phyloP scores from a whole-genome alignment of 768 basidiomycete species.

The Sarcomyxa edulis region DNA sequence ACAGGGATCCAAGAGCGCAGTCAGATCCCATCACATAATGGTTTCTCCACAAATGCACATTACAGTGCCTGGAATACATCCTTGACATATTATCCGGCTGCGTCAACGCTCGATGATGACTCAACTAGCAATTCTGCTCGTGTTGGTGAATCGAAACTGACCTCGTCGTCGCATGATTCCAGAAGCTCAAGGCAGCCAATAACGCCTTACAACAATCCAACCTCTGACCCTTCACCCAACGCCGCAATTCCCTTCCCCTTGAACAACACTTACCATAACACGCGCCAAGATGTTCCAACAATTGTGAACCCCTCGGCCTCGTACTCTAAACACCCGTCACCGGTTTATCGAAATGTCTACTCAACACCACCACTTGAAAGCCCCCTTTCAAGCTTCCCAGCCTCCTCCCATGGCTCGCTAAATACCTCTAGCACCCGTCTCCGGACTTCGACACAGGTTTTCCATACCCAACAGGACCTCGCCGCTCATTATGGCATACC shows the following conservation, averaged over 20 bases:
- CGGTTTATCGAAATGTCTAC: slow-evolving; percentile 36
- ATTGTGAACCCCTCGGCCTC: slow-evolving; percentile 46
- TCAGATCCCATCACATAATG: too few species aligned
- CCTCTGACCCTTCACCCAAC: slow-evolving; percentile 22
- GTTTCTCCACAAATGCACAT: too few species aligned
- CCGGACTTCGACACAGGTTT: slow-evolving; percentile 63
- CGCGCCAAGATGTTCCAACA: slow-evolving; percentile 41
- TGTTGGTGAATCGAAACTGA: slow-evolving; percentile 45
- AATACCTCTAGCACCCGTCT: slow-evolving; percentile 51
- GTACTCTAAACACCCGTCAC: slow-evolving; percentile 24
- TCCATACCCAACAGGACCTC: slow-evolving; percentile 59
- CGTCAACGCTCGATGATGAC: too few species aligned
- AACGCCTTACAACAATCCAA: slow-evolving; percentile 32
- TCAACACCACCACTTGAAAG: slow-evolving; percentile 43
- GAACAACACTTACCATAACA: slow-evolving; percentile 23
- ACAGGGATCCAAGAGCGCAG: too few species aligned
- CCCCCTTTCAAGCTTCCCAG: slow-evolving; percentile 46
- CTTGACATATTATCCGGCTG: too few species aligned
- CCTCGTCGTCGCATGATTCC: slow-evolving; percentile 37
- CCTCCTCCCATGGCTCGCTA: slow-evolving; percentile 54
- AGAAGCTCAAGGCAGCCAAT: slow-evolving; percentile 50
- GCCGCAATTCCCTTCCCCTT: slow-evolving; percentile 49
- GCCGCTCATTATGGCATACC: slow-evolving; percentile 80
- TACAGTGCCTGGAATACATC: too few species aligned
- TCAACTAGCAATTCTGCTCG: not conserved